Conservation (phyloP, 164 flowering plant genomes). For the Vitis amurensis region DNA sequence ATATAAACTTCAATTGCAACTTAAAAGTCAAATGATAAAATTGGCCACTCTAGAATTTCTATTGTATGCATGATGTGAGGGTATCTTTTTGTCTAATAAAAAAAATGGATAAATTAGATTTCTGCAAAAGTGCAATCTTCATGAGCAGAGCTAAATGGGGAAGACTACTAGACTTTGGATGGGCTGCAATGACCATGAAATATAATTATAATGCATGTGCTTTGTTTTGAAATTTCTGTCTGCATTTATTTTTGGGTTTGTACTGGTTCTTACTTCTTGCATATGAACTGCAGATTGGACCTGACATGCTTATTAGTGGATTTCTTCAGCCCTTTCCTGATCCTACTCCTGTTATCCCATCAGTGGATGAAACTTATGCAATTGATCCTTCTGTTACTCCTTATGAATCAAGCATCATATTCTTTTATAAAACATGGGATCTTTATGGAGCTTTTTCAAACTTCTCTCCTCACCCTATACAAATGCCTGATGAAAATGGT, state of each 20-base stretch:
- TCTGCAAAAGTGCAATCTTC: too few relatives aligned
- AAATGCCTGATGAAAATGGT: constrained; percentile 68
- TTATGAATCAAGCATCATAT: constrained; percentile 74
- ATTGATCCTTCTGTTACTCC: constrained; percentile 75
- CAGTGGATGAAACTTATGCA: constrained; percentile 69
- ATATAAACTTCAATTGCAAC: too few relatives aligned
- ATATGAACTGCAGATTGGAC: constrained; percentile 68
- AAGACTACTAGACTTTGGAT: neutral
- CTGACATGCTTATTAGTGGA: constrained; percentile 95
- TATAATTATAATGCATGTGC: neutral
- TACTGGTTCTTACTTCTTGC: neutral
- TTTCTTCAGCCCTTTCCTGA: constrained; percentile 94
- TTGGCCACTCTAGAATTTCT: too few relatives aligned
- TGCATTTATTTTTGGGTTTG: neutral
- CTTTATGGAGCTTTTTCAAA: constrained; percentile 94
- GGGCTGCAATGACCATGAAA: neutral
- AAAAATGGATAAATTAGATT: too few relatives aligned
- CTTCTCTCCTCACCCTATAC: constrained; percentile 85
- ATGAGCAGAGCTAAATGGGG: too few relatives aligned
- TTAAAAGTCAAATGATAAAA: too few relatives aligned
- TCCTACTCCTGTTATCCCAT: constrained; percentile 75
- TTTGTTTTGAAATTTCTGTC: neutral
- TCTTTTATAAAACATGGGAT: constrained; percentile 97
- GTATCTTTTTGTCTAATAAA: too few relatives aligned
- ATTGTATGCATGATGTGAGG: too few relatives aligned